Evolutionary conservation across 164 flowering plant species (phyloP).

Genomic region (Macadamia tetraphylla): DNA sequence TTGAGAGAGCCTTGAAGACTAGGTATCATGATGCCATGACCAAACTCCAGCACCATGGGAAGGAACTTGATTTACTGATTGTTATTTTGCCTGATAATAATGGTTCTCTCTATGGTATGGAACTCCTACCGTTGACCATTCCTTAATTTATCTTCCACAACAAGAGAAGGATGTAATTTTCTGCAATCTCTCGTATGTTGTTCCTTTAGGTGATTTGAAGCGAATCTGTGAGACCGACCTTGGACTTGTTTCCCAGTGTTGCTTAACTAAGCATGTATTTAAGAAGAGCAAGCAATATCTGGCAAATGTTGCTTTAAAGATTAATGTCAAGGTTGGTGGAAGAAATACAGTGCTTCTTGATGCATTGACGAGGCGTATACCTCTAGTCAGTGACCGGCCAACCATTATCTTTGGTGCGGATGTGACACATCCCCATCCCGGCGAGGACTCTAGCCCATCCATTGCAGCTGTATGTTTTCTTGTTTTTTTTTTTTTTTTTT

Average conservation of each 20-base stretch:
- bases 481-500: conserved; percentile 4
- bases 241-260: conserved; percentile 88
- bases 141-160: background rate
- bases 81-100: conserved; percentile 80
- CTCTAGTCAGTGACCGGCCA: conserved; percentile 78
- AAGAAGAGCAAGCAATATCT: conserved; percentile 74
- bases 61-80: conserved; percentile 69
- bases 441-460: conserved; percentile 95
- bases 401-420: conserved; percentile 98
- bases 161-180: background rate
- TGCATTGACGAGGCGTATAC: conserved; percentile 84
- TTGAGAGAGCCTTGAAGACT: conserved; percentile 60
- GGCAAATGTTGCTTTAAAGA: conserved; percentile 86
- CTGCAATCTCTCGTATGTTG: background rate
- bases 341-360: conserved; percentile 87
- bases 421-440: conserved; percentile 98
- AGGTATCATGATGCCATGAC: conserved; percentile 68
- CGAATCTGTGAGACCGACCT: conserved; percentile 95
- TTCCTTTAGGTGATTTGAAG: conserved; percentile 63
- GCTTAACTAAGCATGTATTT: conserved; percentile 75
- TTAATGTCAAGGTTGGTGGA: conserved; percentile 96
- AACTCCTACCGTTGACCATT: background rate
- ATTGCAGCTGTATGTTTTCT: conserved; percentile 74
- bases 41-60: conserved; percentile 45
- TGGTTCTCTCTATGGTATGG: conserved; percentile 84